Base-by-base conservation (phyloP, 2,329 filamentous ascomycete genomes). In the Arthrobotrys sinensis region DNA sequence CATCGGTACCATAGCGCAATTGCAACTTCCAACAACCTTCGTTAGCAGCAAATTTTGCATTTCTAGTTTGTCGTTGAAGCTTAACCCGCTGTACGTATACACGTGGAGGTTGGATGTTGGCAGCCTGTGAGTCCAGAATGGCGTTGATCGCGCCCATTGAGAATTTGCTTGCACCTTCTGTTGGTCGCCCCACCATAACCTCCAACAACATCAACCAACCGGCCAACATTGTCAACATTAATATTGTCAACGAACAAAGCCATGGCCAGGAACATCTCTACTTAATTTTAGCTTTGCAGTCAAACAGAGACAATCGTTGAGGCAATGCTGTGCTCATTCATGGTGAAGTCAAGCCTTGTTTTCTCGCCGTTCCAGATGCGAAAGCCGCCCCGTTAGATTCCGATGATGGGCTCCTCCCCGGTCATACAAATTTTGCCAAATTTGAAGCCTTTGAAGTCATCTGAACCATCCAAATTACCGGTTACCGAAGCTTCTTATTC, bases 31-130 rank as follows among this genome's bases (percentile, higher is more conserved):
- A 45, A 45, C 40, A 45, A 16, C 40, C 12, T 21, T 32, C n/a
- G 36, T 21, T 11, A 10, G 36, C n/a, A 5, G 55, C 14, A 21
- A 24, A 60, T 28, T 48, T 48, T 48, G 16, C 45, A 24, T 21
- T 24, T 48, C 7, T 21, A 48, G 45, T 48, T 24, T 14, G 19
- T 48, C 19, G 16, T 14, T 24, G 45, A 48, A 21, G 45, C 19
- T 21, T 24, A 48, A 48, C 10, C 12, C 5, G 12, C 16, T 21
- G 45, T 48, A 48, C 45, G 5, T 14, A 28, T 43, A 43, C 55
- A 60, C 36, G 55, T 43, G 55, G 55, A 60, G 16, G 55, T 43
- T 60, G 36, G 19, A 60, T 28, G 55, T 60, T 60, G 53, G 53
- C 3, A 24, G 40, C 4, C 40, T 45, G 36, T 55, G 52, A 55